Percentiles rank a stretch among this genome's conserved stretches.
Evolutionary conservation across 1,139 yeast species (phyloP).

Genomic region (Kurtzmaniella natalensis): DNA sequence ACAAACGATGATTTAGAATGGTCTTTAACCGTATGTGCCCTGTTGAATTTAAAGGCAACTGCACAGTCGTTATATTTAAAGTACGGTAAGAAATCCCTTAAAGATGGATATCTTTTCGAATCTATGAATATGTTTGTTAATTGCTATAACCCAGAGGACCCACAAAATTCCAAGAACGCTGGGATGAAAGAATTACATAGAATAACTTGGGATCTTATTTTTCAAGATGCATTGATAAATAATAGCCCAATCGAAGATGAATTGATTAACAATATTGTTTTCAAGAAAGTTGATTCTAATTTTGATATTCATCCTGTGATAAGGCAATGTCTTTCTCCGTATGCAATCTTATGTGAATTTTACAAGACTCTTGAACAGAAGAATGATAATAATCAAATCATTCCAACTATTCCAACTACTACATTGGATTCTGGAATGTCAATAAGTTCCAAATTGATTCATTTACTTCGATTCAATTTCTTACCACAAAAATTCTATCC

Average conservation of each 20-base stretch:
- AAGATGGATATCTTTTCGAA: constrained; percentile 48
- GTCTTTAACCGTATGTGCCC: constrained; percentile 58
- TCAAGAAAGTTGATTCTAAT: constrained; percentile 28
- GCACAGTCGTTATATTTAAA: constrained; percentile 47
- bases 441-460: constrained; percentile 39
- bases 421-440: constrained; percentile 18
- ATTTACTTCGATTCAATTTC: constrained; percentile 59
- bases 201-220: constrained; percentile 44
- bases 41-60: constrained; percentile 44
- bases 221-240: constrained; percentile 57
- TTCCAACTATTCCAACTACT: no score
- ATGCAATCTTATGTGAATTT: constrained; percentile 59
- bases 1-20: constrained; percentile 79
- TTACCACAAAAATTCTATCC: constrained; percentile 58
- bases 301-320: constrained; percentile 50
- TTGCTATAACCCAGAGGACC: constrained; percentile 48
- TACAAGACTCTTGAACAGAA: constrained; percentile 26
- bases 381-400: constrained; percentile 19
- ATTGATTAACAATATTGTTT: constrained; percentile 50
- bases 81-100: constrained; percentile 36
- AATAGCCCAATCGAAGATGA: constrained; percentile 53
- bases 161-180: constrained; percentile 14
- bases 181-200: constrained; percentile 38
- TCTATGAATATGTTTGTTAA: constrained; percentile 65
- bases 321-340: constrained; percentile 68